Evolutionary conservation across 2,329 filamentous ascomycete genomes (phyloP).

Genomic region (Dactylellina parvicollis): DNA sequence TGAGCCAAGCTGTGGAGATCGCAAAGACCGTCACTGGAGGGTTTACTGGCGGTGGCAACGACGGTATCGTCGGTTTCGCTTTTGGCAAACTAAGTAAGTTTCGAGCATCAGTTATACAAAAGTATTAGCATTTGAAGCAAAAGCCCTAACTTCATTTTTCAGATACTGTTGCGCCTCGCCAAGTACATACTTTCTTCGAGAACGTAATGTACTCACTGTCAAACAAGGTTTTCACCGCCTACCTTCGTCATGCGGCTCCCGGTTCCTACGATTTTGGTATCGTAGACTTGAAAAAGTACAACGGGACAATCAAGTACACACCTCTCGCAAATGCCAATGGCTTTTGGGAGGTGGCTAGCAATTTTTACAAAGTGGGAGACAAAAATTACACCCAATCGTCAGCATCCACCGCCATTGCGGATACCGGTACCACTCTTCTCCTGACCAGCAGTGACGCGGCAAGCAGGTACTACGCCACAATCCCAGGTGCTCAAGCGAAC

Average conservation of each 20-base stretch:
- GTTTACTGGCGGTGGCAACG: slow-evolving; percentile 71
- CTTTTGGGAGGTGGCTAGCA: slow-evolving; percentile 75
- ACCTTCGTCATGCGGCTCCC: slow-evolving; percentile 69
- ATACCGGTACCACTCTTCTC: slow-evolving; percentile 73
- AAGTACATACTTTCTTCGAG: slow-evolving; percentile 78
- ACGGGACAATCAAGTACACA: slow-evolving; percentile 71
- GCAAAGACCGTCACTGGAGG: slow-evolving; percentile 59
- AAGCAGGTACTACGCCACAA: slow-evolving; percentile 65
- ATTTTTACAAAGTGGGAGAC: slow-evolving; percentile 68
- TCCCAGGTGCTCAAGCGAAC: slow-evolving; percentile 62
- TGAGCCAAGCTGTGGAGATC: slow-evolving; percentile 59
- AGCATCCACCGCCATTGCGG: slow-evolving; percentile 66
- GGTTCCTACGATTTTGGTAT: slow-evolving; percentile 79
- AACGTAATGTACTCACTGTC: slow-evolving; percentile 72
- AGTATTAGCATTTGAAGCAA: neutral
- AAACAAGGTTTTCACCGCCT: slow-evolving; percentile 75
- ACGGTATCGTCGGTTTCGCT: slow-evolving; percentile 76
- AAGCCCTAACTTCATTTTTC: neutral
- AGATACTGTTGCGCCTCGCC: slow-evolving; percentile 68
- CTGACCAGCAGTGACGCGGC: slow-evolving; percentile 68
- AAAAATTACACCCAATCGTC: slow-evolving; percentile 61
- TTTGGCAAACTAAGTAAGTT: slow-evolving; percentile 70
- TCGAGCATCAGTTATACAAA: too few species aligned
- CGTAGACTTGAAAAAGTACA: slow-evolving; percentile 73
- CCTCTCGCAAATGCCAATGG: slow-evolving; percentile 71